Evolutionary conservation across 768 basidiomycete species (phyloP).

Genomic region (Sarcodon sp.): DNA sequence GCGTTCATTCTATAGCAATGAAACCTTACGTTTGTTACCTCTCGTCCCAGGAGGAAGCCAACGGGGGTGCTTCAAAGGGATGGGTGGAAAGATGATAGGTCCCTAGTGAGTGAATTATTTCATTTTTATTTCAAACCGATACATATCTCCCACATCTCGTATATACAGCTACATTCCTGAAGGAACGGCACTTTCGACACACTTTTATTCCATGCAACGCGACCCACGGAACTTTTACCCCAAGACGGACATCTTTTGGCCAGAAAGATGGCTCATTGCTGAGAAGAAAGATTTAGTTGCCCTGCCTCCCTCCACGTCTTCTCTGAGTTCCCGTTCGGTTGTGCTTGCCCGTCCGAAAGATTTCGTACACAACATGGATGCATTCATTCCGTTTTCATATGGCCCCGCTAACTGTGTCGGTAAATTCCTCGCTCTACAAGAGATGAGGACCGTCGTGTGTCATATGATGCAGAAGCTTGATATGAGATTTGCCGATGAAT

Average conservation of each 20-base stretch:
- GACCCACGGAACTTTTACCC: slow-evolving; percentile 32
- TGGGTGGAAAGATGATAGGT: slow-evolving; percentile 6
- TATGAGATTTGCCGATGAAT: slow-evolving; percentile 6
- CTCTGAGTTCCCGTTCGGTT: no score
- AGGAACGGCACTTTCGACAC: slow-evolving; percentile 13
- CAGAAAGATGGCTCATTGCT: slow-evolving; percentile 24
- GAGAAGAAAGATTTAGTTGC: no score
- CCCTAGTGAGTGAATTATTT: slow-evolving; percentile 19
- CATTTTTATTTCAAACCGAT: slow-evolving; percentile 13
- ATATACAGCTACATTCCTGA: slow-evolving; percentile 7
- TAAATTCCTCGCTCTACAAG: background rate
- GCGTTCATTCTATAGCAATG: slow-evolving; percentile 15
- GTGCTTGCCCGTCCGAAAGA: background rate
- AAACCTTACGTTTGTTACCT: slow-evolving; percentile 30
- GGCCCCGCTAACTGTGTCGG: slow-evolving; percentile 11
- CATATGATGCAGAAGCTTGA: slow-evolving; percentile 12
- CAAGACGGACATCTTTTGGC: slow-evolving; percentile 23
- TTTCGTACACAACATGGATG: slow-evolving; percentile 2
- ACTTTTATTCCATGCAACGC: slow-evolving; percentile 28
- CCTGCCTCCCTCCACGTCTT: no score
- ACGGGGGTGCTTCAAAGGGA: slow-evolving; percentile 19
- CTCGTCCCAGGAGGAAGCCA: slow-evolving; percentile 26
- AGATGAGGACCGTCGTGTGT: no score
- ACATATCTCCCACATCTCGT: background rate
- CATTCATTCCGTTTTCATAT: slow-evolving; percentile 9